Conservation (phyloP, 78 protist species). For the slime mould (Dictyostelium discoideum) region dicty_2.7 NC_007090.3:71501-72000, state of each 20-base stretch:
- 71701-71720: slow-evolving; percentile 97
- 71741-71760: slow-evolving; percentile 89
- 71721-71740: slow-evolving; percentile 97
- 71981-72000: slow-evolving; percentile 97
- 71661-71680: slow-evolving; percentile 96
- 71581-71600: slow-evolving; percentile 94
- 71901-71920: slow-evolving; percentile 96
- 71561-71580: slow-evolving; percentile 96
- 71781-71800: slow-evolving; percentile 78
- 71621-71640: slow-evolving; percentile 80
- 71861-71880: slow-evolving; percentile 92
- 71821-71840: slow-evolving; percentile 87
- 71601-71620: slow-evolving; percentile 88
- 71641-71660: slow-evolving; percentile 94
- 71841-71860: slow-evolving; percentile 93
- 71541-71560: slow-evolving; percentile 93
- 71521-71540: slow-evolving; percentile 87
- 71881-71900: slow-evolving; percentile 89
- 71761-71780: slow-evolving; percentile 93
- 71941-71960: slow-evolving; percentile 83
- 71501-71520: slow-evolving; percentile 98
- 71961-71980: slow-evolving; percentile 92
- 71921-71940: slow-evolving; percentile 92
- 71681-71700: slow-evolving; percentile 97
- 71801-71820: slow-evolving; percentile 92